Evolutionary conservation across 306 rosid genomes (phyloP).

Genomic region (Cajanus cajan): DNA sequence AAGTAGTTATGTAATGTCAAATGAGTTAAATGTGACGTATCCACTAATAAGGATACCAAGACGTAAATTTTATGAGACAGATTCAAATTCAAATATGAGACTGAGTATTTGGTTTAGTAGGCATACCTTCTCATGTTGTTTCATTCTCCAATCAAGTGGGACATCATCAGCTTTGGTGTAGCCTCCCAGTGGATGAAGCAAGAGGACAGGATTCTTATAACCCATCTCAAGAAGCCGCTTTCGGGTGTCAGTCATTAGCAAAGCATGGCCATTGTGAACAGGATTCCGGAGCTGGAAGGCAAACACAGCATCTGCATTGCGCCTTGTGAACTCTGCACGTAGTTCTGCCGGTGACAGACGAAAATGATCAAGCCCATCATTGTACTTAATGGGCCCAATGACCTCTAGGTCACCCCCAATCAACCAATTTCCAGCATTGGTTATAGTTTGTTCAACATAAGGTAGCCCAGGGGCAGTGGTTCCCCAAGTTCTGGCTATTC

Average conservation of each 20-base stretch:
- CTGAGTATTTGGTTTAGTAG: background rate
- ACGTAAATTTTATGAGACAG: too few relatives aligned
- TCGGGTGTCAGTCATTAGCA: constrained; percentile 97
- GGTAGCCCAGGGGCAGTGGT: constrained; percentile 90
- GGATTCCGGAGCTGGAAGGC: constrained; percentile 98
- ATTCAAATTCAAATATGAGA: background rate
- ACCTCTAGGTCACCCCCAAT: constrained; percentile 99
- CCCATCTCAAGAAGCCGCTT: constrained; percentile 95
- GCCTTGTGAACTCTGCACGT: constrained; percentile 77
- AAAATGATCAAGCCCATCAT: constrained; percentile 92
- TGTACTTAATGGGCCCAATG: constrained; percentile 73
- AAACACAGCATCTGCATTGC: constrained; percentile 94
- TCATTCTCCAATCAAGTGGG: constrained; percentile 96
- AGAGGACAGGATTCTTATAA: constrained; percentile 86
- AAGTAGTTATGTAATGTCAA: too few relatives aligned
- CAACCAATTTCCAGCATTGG: constrained; percentile 87
- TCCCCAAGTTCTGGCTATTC: constrained; percentile 97
- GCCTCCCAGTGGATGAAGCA: constrained; percentile 98
- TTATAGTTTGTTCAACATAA: constrained; percentile 81
- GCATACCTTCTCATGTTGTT: constrained; percentile 91
- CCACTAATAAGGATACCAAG: too few relatives aligned
- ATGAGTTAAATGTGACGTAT: too few relatives aligned
- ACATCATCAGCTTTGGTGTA: constrained; percentile 98
- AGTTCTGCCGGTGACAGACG: constrained; percentile 86
- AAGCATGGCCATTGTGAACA: constrained; percentile 97